These are phyloP conservation scores for Starmerella davenportii DNA, from an alignment of 805 yeast species.

Conservation along the genomic window DNA sequence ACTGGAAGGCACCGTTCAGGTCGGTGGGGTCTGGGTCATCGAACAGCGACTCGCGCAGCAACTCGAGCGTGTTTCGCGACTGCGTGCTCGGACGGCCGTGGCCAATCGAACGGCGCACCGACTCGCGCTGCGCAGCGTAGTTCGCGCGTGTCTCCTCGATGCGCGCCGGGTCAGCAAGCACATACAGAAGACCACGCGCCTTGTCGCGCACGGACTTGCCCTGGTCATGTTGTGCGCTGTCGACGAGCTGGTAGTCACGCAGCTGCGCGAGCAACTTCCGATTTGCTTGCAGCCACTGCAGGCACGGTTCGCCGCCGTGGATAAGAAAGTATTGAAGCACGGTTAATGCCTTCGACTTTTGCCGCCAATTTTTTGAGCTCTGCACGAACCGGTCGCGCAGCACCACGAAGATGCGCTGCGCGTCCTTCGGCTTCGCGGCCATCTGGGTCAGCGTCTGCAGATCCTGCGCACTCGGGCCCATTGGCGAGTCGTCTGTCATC, in stretches of 20 bases:
- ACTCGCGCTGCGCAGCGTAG: slow-evolving; percentile 18
- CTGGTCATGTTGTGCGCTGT: slow-evolving; percentile 19
- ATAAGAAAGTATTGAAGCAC: slow-evolving; percentile 16
- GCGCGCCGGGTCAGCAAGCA: slow-evolving; percentile 17
- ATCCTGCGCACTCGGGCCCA: slow-evolving; percentile 16
- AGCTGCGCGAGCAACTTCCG: slow-evolving; percentile 7
- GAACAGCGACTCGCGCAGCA: slow-evolving; percentile 12
- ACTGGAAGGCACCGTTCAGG: slow-evolving; percentile 5
- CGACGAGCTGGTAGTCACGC: slow-evolving; percentile 8
- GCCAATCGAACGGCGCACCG: slow-evolving; percentile 19
- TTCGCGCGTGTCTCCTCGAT: slow-evolving; percentile 18
- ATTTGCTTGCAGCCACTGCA: slow-evolving; percentile 12
- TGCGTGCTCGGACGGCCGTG: slow-evolving; percentile 13
- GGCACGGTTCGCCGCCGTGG: slow-evolving; percentile 14
- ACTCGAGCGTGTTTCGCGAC: slow-evolving; percentile 17
- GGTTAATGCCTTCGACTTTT: slow-evolving; percentile 17
- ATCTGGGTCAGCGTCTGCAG: slow-evolving; percentile 13
- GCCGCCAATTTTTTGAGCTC: slow-evolving; percentile 18
- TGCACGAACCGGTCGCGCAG: slow-evolving; percentile 14
- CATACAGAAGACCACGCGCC: slow-evolving; percentile 17
- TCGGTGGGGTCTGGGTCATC: slow-evolving; percentile 12
- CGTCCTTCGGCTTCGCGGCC: slow-evolving; percentile 9
- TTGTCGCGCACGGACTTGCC: slow-evolving; percentile 21
- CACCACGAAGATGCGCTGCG: slow-evolving; percentile 12
- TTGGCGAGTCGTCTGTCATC: slow-evolving; percentile 15